phyloP scores from a whole-genome alignment of 805 yeast genomes.

The Saturnispora hagleri region DNA sequence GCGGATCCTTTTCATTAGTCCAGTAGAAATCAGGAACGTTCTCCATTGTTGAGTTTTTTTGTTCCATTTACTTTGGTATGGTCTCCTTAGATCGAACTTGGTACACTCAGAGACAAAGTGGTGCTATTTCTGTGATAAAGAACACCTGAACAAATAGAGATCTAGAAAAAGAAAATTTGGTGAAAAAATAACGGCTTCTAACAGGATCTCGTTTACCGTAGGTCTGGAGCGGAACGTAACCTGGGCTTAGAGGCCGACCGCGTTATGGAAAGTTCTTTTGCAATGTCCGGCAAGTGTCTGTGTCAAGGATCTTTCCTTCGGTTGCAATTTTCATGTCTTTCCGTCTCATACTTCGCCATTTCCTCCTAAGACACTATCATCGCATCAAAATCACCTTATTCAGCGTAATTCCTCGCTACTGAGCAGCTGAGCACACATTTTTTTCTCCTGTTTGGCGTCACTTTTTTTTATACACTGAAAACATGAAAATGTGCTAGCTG shows the following conservation, averaged over 20 bases:
- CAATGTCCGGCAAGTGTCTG: too few species aligned
- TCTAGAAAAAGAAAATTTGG: neutral
- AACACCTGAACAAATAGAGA: neutral
- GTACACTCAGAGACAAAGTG: neutral
- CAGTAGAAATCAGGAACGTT: constrained; percentile 56
- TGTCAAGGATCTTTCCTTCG: too few species aligned
- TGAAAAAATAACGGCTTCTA: neutral
- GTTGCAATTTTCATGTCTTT: too few species aligned
- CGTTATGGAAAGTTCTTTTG: too few species aligned
- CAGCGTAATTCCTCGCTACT: neutral
- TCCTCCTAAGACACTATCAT: neutral
- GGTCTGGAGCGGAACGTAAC: neutral
- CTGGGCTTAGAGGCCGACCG: neutral
- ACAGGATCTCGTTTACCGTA: neutral
- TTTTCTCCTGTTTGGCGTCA: neutral
- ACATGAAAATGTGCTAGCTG: too few species aligned
- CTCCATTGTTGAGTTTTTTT: constrained; percentile 4
- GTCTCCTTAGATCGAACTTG: neutral
- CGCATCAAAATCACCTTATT: neutral
- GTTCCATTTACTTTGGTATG: neutral
- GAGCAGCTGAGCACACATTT: neutral
- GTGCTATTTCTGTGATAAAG: neutral
- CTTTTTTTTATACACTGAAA: neutral
- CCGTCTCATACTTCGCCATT: too few species aligned
- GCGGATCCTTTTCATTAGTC: constrained; percentile 80